Evolutionary conservation across 2,329 filamentous ascomycete species (phyloP).

Genomic region (Trematosphaeria pertusa): DNA sequence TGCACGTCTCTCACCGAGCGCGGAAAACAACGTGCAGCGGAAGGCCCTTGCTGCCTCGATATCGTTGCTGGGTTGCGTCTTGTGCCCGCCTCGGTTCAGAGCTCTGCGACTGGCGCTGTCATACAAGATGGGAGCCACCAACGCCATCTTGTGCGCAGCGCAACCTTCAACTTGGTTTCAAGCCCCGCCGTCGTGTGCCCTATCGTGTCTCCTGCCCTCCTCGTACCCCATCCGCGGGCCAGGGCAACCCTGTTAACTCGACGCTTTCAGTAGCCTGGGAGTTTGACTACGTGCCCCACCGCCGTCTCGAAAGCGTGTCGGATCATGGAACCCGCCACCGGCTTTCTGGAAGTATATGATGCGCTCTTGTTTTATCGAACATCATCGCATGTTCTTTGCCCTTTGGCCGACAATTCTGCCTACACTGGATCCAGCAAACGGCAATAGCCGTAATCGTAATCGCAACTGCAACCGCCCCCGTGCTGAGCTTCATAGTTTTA

Average conservation of each 20-base stretch:
- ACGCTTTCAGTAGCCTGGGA: slow-evolving; percentile 23
- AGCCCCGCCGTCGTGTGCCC: slow-evolving; percentile 22
- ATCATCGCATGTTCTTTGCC: no score
- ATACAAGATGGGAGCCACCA: slow-evolving; percentile 36
- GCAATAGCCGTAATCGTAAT: no score
- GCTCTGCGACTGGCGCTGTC: slow-evolving; percentile 29
- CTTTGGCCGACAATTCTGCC: no score
- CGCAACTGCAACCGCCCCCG: no score
- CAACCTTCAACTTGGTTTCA: slow-evolving; percentile 30
- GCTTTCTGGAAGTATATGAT: slow-evolving; percentile 5
- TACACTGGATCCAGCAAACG: no score
- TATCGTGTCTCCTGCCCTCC: slow-evolving; percentile 10
- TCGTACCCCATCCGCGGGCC: slow-evolving; percentile 15
- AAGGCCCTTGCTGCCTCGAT: slow-evolving; percentile 13
- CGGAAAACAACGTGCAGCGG: slow-evolving; percentile 9
- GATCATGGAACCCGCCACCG: slow-evolving; percentile 4
- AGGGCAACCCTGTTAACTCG: slow-evolving; percentile 19
- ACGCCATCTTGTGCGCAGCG: slow-evolving; percentile 37
- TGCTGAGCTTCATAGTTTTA: no score
- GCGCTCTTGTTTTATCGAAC: no score
- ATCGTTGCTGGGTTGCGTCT: slow-evolving; percentile 1
- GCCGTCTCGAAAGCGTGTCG: slow-evolving; percentile 15
- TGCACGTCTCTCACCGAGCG: slow-evolving; percentile 12
- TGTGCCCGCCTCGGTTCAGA: slow-evolving; percentile 17
- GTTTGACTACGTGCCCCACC: slow-evolving; percentile 19